phyloP scores from a whole-genome alignment of 2,329 filamentous ascomycete genomes.

The Fusarium domesticum region DNA sequence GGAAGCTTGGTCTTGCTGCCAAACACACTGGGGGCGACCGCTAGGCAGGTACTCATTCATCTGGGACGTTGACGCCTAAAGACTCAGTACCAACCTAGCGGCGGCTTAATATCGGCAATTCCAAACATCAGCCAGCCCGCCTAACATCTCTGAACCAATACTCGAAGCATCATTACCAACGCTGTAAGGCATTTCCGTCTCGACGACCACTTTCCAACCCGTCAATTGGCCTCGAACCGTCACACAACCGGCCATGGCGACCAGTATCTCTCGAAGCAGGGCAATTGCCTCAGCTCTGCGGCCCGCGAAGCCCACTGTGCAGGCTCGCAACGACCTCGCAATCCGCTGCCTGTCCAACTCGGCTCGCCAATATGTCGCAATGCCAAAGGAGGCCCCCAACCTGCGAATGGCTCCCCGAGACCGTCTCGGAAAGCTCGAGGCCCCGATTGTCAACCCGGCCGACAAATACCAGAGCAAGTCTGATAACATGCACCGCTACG shows the following conservation, averaged over 20 bases:
- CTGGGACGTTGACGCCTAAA: background rate
- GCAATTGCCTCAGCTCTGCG: slow-evolving; percentile 55
- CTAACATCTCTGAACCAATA: slow-evolving; percentile 28
- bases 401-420: slow-evolving; percentile 62
- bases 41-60: slow-evolving; percentile 21
- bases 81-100: slow-evolving; percentile 19
- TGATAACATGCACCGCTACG: slow-evolving; percentile 87
- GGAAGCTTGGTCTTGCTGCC: slow-evolving; percentile 5
- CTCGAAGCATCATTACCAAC: slow-evolving; percentile 33
- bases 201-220: slow-evolving; percentile 25
- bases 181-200: slow-evolving; percentile 26
- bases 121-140: slow-evolving; percentile 16
- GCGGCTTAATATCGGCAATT: slow-evolving; percentile 33
- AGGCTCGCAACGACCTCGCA: slow-evolving; percentile 39
- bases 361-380: slow-evolving; percentile 48
- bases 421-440: slow-evolving; percentile 63
- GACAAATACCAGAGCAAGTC: slow-evolving; percentile 90
- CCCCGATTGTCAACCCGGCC: slow-evolving; percentile 80
- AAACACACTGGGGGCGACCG: background rate
- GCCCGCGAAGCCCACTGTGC: slow-evolving; percentile 46
- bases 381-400: slow-evolving; percentile 63
- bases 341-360: slow-evolving; percentile 52
- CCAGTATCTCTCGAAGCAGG: slow-evolving; percentile 56
- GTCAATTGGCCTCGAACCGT: slow-evolving; percentile 46
- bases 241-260: slow-evolving; percentile 52